A percentile compares a stretch with the other conserved stretches of the same genome.
Conservation (phyloP, 2,329 filamentous ascomycete genomes). For the Aspergillus udagawae region DNA sequence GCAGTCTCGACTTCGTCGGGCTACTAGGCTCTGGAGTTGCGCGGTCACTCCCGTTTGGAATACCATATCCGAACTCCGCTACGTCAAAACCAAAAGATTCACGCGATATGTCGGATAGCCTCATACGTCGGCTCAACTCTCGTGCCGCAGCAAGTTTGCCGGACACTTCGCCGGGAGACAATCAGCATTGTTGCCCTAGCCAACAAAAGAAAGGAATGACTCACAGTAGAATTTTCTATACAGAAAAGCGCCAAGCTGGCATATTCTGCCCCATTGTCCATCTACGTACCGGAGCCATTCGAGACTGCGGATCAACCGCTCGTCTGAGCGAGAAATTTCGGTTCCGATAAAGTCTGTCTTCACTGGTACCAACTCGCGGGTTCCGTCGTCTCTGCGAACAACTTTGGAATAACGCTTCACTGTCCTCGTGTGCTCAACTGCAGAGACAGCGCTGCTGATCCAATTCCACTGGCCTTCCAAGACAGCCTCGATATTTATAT, state of each 20-base stretch:
- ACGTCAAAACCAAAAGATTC: constrained; percentile 39
- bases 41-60: constrained; percentile 20
- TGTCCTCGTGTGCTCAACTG: constrained; percentile 28
- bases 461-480: constrained; percentile 63
- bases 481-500: constrained; percentile 68
- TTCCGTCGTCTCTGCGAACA: constrained; percentile 47
- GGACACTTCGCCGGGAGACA: constrained; percentile 16
- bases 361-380: constrained; percentile 59
- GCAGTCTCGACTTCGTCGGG: constrained; percentile 28
- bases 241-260: constrained; percentile 64
- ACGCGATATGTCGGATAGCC: constrained; percentile 45
- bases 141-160: constrained; percentile 52
- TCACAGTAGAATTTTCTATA: constrained; percentile 81
- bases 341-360: constrained; percentile 68
- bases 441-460: constrained; percentile 32
- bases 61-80: constrained; percentile 19
- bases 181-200: neutral
- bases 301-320: constrained; percentile 72
- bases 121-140: constrained; percentile 49
- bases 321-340: constrained; percentile 55
- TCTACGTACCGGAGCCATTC: constrained; percentile 80
- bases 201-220: constrained; percentile 37
- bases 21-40: constrained; percentile 27
- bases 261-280: constrained; percentile 67
- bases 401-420: constrained; percentile 39